Base-by-base conservation (phyloP, 1,284 basidiomycete species). In the Stereum hirsutum region DNA sequence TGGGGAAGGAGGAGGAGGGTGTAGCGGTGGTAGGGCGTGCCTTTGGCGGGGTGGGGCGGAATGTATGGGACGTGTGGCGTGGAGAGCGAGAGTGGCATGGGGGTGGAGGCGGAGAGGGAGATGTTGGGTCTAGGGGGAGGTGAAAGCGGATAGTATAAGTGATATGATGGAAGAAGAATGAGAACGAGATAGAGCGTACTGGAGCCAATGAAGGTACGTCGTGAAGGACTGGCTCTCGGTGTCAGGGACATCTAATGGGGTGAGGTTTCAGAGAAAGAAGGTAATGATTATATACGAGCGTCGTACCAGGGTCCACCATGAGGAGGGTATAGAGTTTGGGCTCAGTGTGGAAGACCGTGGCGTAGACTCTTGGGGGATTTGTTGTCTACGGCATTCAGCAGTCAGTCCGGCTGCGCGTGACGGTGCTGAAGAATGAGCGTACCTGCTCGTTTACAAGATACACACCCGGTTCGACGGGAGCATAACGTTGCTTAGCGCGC, bases 21-120 rank as follows among this genome's bases (percentile, higher is more conserved):
- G 61, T 93, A 94, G 44, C 92, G 84, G 63, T 94, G 91, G 63
- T 90, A 91, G 0, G 78, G 78, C 5, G 89, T 84, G 36, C 90
- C 90, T 26, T 73, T 72, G 56, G 89, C 84, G 4, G 92, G 92
- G 54, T 94, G 90, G 4, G 92, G 92, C 3, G 91, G 87, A 45
- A 92, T 65, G 55, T 92, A 95, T 10, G 68, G 61, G 2, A 86
- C 80, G 51, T 84, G 79, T 0, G 68, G 59, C 43, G 63, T 70
- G 55, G 57, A 62, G 50, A 59, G 61, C 35, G 51, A 54, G 57
- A 66, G 69, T 58, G 59, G 57, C 60, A 56, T 61, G 43, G 61
- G 61, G 28, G 66, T 70, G 7, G 69, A 64, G 2, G 84, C 76
- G 6, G 81, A 83, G 40, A 97, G 70, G 1, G 83, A 70, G 44